phyloP scores from a whole-genome alignment of 2,329 filamentous ascomycete species.

The Cytospora chrysosperma region DNA sequence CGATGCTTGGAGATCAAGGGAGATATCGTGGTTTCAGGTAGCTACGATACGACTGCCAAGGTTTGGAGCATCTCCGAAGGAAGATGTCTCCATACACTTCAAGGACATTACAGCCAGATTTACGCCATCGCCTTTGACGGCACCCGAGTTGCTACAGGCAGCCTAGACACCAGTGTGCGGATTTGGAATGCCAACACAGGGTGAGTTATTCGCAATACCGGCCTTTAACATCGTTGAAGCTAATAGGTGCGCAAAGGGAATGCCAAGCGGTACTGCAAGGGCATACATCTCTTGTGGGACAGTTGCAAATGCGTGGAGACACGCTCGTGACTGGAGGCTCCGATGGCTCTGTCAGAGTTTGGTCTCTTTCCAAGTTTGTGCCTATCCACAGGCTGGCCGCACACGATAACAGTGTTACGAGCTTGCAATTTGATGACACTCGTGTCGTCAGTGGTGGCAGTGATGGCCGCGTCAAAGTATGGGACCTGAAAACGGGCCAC shows the following conservation, averaged over 20 bases:
- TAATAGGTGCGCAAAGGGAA: slow-evolving; percentile 49
- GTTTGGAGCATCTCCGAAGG: slow-evolving; percentile 99
- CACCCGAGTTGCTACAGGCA: slow-evolving; percentile 88
- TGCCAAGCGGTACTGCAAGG: slow-evolving; percentile 92
- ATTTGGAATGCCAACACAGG: slow-evolving; percentile 94
- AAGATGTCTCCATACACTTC: slow-evolving; percentile 83
- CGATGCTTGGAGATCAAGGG: slow-evolving; percentile 94
- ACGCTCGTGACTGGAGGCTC: slow-evolving; percentile 95
- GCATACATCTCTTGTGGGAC: slow-evolving; percentile 93
- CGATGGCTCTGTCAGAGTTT: slow-evolving; percentile 93
- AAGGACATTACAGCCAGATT: slow-evolving; percentile 97
- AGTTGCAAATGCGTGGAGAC: slow-evolving; percentile 92
- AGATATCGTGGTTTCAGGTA: slow-evolving; percentile 95
- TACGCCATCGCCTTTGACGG: slow-evolving; percentile 98
- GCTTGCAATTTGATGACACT: slow-evolving; percentile 93
- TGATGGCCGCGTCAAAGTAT: slow-evolving; percentile 97
- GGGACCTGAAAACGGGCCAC: slow-evolving; percentile 90
- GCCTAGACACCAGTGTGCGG: slow-evolving; percentile 91
- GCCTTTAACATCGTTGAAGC: slow-evolving; percentile 26
- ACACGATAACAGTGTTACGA: slow-evolving; percentile 98
- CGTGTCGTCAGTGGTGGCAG: slow-evolving; percentile 94
- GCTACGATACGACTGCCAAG: slow-evolving; percentile 94
- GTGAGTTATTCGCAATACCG: slow-evolving; percentile 47
- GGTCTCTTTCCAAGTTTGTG: slow-evolving; percentile 87
- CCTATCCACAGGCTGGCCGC: slow-evolving; percentile 93